Evolutionary conservation across 2,329 filamentous ascomycete genomes (phyloP), one percentile per base, ranked within the genome.

Genomic region (Microascus cirrosus): DNA sequence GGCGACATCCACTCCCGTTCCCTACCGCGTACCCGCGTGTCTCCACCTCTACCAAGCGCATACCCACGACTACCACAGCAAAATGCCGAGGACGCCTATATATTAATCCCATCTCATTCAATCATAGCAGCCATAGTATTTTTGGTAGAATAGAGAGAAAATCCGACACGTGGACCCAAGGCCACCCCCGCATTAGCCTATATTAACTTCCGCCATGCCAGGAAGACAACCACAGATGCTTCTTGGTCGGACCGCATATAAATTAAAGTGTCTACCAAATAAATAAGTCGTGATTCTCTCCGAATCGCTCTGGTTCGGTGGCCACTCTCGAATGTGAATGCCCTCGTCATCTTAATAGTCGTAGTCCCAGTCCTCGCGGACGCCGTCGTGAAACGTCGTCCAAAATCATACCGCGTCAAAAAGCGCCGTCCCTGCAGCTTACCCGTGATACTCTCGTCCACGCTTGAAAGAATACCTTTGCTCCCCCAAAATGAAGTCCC

Each of bases 151-250:
- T 15, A n/a, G n/a, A n/a, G 13, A 6, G 13, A n/a, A 15, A n/a
- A 45, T 13, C 6, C 39, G 13, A 56, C 55, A 56, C 42, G 55
- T 56, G 55, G 50, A 42, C 28, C 15, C 32, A 20, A 20, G 28
- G 22, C 34, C 28, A 18, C 32, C 15, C 35, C 18, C 11, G 25
- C 25, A 56, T 56, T 56, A 52, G 55, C 24, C 55, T 56, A 56
- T 56, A 56, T 56, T 32, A 51, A 56, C 42, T 56, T 42, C 55
- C 55, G 55, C 55, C 28, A 48, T 25, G 42, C 34, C 20, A 39
- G 20, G 15, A 28, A n/a, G 5, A 35, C 15, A n/a, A 15, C 42
- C 24, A 3, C 24, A 15, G 55, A 56, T 32, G 3, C 25, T 56
- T 51, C 55, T 56, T 42, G 55, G 15, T 25, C 20, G 24, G 48